Base-by-base conservation (phyloP, 2,329 filamentous ascomycete genomes). In the Stagonosporopsis chrysanthemi region DNA sequence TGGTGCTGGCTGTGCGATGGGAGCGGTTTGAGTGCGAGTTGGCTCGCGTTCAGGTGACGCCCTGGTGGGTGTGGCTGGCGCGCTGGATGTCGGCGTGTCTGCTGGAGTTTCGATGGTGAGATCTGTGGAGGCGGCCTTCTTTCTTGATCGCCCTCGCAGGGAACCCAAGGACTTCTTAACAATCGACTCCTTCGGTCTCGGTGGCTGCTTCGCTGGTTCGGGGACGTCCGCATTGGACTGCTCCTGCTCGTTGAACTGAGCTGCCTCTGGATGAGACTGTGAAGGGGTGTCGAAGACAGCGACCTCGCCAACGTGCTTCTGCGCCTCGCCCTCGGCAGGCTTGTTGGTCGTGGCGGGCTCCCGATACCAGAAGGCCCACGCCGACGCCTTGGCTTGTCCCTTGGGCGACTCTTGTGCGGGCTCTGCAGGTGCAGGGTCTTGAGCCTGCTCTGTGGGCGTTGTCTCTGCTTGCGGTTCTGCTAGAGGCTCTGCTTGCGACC, bases 351-450 rank as follows among this genome's bases (percentile, higher is more conserved):
- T 66, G 81, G 84, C 33, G 69, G 78, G 63, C 3, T 88, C 86
- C 42, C 83, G 85, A 14, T 88, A 91, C 90, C 90, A 94, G 64
- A 94, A 93, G 0, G 88, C 90, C 90, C 90, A 94, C 0, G 88
- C 90, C 0, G 90, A 89, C 73, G 61, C 78, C 66, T 64, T 82
- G 68, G 75, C 68, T 61, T 83, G 78, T 6, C 78, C 75, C 1
- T 78, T 75, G 2, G 64, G 3, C 7, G 45, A 61, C 14, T 56
- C 39, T 19, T 52, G 58, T n/a, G 60, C 50, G 4, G 54, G 38
- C 8, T 62, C 61, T 4, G 51, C 33, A 12, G 53, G 46, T 24
- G 31, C 11, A 3, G 36, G 2, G 5, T 23, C 17, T 33, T 38
- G 19, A 3, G 36, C 3, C 24, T 46, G 47, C 23, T 29, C 36